phyloP scores from a whole-genome alignment of 345 rosid species.

The Eucalyptus virginea region DNA sequence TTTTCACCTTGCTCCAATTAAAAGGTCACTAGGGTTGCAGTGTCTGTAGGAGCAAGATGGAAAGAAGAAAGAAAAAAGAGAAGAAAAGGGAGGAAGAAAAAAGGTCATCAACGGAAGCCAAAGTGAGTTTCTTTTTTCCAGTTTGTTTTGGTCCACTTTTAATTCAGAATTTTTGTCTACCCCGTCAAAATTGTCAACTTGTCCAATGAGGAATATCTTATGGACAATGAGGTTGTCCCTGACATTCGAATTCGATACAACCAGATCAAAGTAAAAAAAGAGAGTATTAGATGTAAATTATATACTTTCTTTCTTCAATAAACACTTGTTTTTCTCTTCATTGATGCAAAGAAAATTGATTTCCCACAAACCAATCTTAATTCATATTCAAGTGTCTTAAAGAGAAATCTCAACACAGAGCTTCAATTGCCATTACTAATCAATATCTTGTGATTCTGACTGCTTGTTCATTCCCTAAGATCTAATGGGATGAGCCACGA shows the following conservation, averaged over 20 bases:
- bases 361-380: too few species aligned
- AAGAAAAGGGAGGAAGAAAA: neutral
- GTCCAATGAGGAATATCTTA: neutral
- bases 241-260: neutral
- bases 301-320: too few species aligned
- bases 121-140: neutral
- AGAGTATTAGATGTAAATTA: too few species aligned
- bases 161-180: neutral
- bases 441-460: too few species aligned
- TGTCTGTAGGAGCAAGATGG: neutral
- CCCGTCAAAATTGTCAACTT: neutral
- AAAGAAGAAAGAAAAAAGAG: neutral
- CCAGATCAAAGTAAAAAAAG: neutral
- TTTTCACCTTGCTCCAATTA: neutral
- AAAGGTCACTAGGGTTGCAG: neutral
- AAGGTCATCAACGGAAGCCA: neutral
- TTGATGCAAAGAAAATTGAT: too few species aligned
- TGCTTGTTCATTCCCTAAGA: too few species aligned
- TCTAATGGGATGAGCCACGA: too few species aligned
- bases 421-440: too few species aligned
- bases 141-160: neutral
- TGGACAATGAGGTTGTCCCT: neutral
- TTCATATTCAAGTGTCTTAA: too few species aligned
- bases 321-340: too few species aligned
- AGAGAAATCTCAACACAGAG: too few species aligned